Evolutionary conservation across 1,284 basidiomycete species (phyloP).

Genomic region (Trametes versicolor): DNA sequence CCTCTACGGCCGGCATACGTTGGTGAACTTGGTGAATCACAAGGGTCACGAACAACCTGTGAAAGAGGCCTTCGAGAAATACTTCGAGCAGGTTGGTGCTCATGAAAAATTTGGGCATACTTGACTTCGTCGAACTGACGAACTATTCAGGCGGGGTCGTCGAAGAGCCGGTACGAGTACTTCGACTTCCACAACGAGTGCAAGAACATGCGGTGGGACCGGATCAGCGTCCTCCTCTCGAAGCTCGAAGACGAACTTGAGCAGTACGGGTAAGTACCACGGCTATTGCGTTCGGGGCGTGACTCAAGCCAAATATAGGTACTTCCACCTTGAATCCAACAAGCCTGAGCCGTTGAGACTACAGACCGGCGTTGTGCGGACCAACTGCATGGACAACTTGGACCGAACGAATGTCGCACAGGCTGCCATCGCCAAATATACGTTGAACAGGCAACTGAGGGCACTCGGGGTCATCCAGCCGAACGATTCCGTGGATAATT

Average conservation of each 20-base stretch:
- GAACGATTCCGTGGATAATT: conserved; percentile 80
- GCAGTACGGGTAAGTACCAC: conserved; percentile 68
- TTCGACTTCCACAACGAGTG: conserved; percentile 99
- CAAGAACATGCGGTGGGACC: conserved; percentile 95
- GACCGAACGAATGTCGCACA: conserved; percentile 99
- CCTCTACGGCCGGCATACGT: conserved; percentile 82
- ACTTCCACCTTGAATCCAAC: conserved; percentile 73
- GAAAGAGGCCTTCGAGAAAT: conserved; percentile 94
- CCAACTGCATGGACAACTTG: conserved; percentile 96
- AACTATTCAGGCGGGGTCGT: conserved; percentile 61
- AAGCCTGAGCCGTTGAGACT: conserved; percentile 57
- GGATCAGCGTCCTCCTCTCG: conserved; percentile 87
- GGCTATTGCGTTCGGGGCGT: neutral
- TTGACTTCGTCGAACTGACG: neutral
- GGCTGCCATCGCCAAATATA: conserved; percentile 87
- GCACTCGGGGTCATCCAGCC: conserved; percentile 75
- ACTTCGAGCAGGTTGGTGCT: conserved; percentile 76
- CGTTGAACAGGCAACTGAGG: conserved; percentile 83
- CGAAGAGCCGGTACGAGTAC: conserved; percentile 89
- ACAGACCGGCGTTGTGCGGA: conserved; percentile 78
- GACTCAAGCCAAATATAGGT: conserved; percentile 53
- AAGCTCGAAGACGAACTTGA: conserved; percentile 79
- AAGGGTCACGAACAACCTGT: conserved; percentile 95
- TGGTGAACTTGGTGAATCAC: conserved; percentile 96
- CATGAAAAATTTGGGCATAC: no score